These are phyloP conservation scores for Penicillium sp. DNA, from an alignment of 2,329 filamentous ascomycete species.

Conservation along the genomic window DNA sequence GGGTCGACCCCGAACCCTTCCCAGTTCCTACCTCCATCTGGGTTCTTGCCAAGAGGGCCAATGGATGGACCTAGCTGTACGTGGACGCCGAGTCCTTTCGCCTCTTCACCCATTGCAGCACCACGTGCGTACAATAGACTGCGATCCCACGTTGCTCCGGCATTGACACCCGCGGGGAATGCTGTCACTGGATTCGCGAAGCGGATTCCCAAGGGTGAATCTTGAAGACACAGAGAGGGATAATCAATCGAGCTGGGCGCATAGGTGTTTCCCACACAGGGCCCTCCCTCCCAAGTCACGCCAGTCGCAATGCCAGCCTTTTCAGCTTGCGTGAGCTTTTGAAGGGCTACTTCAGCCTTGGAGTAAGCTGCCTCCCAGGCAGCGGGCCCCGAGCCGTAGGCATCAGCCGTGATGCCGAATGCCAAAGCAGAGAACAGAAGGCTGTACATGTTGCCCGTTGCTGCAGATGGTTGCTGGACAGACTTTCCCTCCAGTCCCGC, in stretches of 20 bases:
- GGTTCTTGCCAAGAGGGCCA: slow-evolving; percentile 43
- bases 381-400: slow-evolving; percentile 2
- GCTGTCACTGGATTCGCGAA: slow-evolving; percentile 45
- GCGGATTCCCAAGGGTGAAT: slow-evolving; percentile 40
- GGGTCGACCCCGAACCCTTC: slow-evolving; percentile 50
- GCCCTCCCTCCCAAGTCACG: slow-evolving; percentile 29
- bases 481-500: neutral
- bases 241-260: slow-evolving; percentile 29
- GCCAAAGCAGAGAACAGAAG: slow-evolving; percentile 7
- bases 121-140: slow-evolving; percentile 54
- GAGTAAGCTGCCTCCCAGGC: slow-evolving; percentile 16
- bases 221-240: slow-evolving; percentile 36
- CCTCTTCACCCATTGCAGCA: slow-evolving; percentile 55
- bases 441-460: neutral
- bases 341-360: slow-evolving; percentile 14
- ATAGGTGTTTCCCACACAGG: slow-evolving; percentile 36
- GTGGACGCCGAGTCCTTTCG: slow-evolving; percentile 32
- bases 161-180: slow-evolving; percentile 45
- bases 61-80: slow-evolving; percentile 45
- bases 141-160: slow-evolving; percentile 54
- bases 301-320: slow-evolving; percentile 34
- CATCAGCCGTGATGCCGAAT: slow-evolving; percentile 2
- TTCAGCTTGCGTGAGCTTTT: slow-evolving; percentile 19
- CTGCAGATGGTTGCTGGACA: too few relatives aligned
- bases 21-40: slow-evolving; percentile 29